phyloP scores from a whole-genome alignment of 768 basidiomycete genomes.

The Podaxis rugospora region DNA sequence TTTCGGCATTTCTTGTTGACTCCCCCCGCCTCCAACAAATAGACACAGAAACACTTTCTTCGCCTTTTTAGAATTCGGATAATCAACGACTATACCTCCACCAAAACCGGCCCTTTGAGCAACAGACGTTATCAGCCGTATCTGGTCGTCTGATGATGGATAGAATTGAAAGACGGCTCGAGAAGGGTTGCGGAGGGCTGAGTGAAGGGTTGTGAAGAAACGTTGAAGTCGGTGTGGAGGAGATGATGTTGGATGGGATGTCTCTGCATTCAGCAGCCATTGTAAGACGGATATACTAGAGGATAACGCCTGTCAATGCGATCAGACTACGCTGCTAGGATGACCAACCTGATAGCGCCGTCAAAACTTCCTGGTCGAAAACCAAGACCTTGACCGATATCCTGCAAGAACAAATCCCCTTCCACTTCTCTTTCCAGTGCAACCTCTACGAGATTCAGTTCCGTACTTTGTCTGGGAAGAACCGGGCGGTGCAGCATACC shows the following conservation, averaged over 20 bases:
- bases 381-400: conserved; percentile 97
- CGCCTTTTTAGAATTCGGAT: conserved; percentile 95
- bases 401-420: conserved; percentile 94
- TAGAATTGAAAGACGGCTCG: conserved; percentile 93
- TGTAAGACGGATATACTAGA: conserved; percentile 95
- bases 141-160: conserved; percentile 94
- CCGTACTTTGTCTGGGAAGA: background rate
- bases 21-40: conserved; percentile 78
- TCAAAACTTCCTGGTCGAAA: conserved; percentile 97
- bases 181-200: conserved; percentile 79
- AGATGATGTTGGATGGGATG: conserved; percentile 83
- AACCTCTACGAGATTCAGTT: conserved; percentile 56
- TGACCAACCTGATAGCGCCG: conserved; percentile 85
- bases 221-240: conserved; percentile 79
- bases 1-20: conserved; percentile 62
- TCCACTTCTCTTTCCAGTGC: conserved; percentile 94
- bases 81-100: conserved; percentile 95
- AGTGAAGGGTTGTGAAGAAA: conserved; percentile 92
- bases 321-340: background rate
- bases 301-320: background rate
- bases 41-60: conserved; percentile 92
- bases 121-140: conserved; percentile 88
- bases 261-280: conserved; percentile 97
- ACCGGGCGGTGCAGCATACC: conserved; percentile 43
- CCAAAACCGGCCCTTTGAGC: conserved; percentile 96